phyloP scores from a whole-genome alignment of 495 filamentous ascomycete species.

The Daldinia childiae region DNA sequence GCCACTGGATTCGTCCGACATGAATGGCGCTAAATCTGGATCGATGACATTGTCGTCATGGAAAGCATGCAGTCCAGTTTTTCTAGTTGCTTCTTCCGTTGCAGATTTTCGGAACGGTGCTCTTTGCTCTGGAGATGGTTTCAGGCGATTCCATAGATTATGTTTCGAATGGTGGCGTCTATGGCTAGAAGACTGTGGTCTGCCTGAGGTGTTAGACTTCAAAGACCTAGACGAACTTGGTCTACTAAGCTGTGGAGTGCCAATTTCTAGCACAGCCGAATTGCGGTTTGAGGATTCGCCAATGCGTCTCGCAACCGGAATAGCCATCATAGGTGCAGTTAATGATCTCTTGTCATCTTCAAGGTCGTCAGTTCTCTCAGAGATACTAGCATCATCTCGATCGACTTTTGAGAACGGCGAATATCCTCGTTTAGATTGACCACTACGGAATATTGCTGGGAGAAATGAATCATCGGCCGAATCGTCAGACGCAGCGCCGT shows the following conservation, averaged over 20 bases:
- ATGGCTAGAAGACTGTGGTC: slow-evolving; percentile 79
- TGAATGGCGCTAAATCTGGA: slow-evolving; percentile 91
- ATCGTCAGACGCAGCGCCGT: slow-evolving; percentile 85
- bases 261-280: slow-evolving; percentile 92
- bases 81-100: slow-evolving; percentile 67
- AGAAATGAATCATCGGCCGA: slow-evolving; percentile 75
- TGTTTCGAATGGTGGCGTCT: slow-evolving; percentile 88
- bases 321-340: slow-evolving; percentile 78
- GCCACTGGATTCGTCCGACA: slow-evolving; percentile 93
- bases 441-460: slow-evolving; percentile 62
- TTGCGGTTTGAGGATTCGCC: slow-evolving; percentile 82
- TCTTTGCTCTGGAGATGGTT: slow-evolving; percentile 66
- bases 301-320: slow-evolving; percentile 84
- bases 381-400: slow-evolving; percentile 52
- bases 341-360: slow-evolving; percentile 55
- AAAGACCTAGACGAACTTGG: slow-evolving; percentile 94
- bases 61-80: slow-evolving; percentile 83
- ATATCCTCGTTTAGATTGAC: slow-evolving; percentile 51
- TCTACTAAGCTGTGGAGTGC: slow-evolving; percentile 72
- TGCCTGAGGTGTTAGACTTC: slow-evolving; percentile 72
- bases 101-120: slow-evolving; percentile 88
- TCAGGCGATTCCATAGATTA: slow-evolving; percentile 72
- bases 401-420: slow-evolving; percentile 40
- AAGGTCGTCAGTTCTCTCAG: slow-evolving; percentile 52
- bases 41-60: slow-evolving; percentile 99